phyloP scores from a whole-genome alignment of 1,284 basidiomycete species.

The Fistulinella cinereoalba region DNA sequence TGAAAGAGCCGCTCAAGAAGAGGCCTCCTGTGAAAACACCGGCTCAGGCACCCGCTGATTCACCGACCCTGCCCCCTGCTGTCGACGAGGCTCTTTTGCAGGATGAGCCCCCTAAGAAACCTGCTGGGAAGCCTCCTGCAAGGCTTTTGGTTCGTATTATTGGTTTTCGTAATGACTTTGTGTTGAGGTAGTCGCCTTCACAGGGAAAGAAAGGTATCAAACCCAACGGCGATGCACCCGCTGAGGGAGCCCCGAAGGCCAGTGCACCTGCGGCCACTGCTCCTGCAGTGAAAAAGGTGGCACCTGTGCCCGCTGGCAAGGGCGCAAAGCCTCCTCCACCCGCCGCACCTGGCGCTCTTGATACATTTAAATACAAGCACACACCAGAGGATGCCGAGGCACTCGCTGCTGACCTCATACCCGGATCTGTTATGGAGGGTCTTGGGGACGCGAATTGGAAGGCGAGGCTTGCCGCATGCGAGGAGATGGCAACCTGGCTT shows the following conservation, averaged over 20 bases:
- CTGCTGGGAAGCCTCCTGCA: slow-evolving; percentile 48
- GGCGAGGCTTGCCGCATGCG: slow-evolving; percentile 80
- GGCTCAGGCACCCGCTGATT: slow-evolving; percentile 27
- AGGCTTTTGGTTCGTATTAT: slow-evolving; percentile 43
- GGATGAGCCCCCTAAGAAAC: slow-evolving; percentile 44
- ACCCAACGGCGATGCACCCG: slow-evolving; percentile 28
- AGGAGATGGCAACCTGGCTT: slow-evolving; percentile 85
- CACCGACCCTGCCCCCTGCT: slow-evolving; percentile 10
- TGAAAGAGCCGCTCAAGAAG: slow-evolving; percentile 47
- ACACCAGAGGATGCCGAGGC: slow-evolving; percentile 90
- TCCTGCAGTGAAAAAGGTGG: slow-evolving; percentile 47
- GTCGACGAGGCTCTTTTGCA: slow-evolving; percentile 26
- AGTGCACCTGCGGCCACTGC: slow-evolving; percentile 33
- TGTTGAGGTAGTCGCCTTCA: slow-evolving; percentile 11
- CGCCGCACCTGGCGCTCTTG: slow-evolving; percentile 54
- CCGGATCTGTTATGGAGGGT: slow-evolving; percentile 66
- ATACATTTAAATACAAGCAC: slow-evolving; percentile 90
- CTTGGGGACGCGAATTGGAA: slow-evolving; percentile 94
- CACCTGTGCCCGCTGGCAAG: slow-evolving; percentile 42
- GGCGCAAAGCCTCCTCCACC: slow-evolving; percentile 51
- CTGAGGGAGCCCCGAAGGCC: slow-evolving; percentile 26
- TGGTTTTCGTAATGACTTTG: neutral
- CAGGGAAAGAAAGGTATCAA: slow-evolving; percentile 56
- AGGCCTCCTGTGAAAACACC: slow-evolving; percentile 34
- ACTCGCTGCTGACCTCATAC: slow-evolving; percentile 74